phyloP scores from a whole-genome alignment of 345 rosid species.

The Atalantia buxifolia region DNA sequence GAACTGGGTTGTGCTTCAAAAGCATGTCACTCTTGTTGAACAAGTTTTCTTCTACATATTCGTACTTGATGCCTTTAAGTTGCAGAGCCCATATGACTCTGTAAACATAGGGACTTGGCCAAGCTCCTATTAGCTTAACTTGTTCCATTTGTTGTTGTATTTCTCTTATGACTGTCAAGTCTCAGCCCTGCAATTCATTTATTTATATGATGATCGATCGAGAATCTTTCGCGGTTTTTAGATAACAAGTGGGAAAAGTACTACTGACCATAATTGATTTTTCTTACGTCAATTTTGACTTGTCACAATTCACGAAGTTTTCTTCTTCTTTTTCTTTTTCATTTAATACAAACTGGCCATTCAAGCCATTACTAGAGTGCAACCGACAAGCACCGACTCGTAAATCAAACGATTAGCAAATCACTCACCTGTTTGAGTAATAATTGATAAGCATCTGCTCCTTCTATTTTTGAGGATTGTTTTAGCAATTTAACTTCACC shows the following conservation, averaged over 20 bases:
- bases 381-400: too few relatives aligned
- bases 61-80: constrained; percentile 17
- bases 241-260: background rate
- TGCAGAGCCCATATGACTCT: constrained; percentile 21
- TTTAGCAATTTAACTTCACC: too few relatives aligned
- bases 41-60: constrained; percentile 15
- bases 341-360: too few relatives aligned
- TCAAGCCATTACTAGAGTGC: too few relatives aligned
- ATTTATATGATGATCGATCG: background rate
- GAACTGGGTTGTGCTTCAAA: constrained; percentile 17
- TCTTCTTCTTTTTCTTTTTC: too few relatives aligned
- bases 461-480: too few relatives aligned
- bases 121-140: constrained; percentile 17
- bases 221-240: background rate
- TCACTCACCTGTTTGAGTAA: too few relatives aligned
- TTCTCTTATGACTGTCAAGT: too few relatives aligned
- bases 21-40: constrained; percentile 16
- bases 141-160: constrained; percentile 6
- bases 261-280: background rate
- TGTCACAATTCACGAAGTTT: background rate
- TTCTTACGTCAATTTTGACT: background rate
- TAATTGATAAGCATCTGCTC: too few relatives aligned
- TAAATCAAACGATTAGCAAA: too few relatives aligned
- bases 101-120: constrained; percentile 24
- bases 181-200: background rate